Evolutionary conservation across 2,329 filamentous ascomycete species (phyloP), one percentile per base, ranked within the genome.

Genomic region (Dactylonectria estremocensis): DNA sequence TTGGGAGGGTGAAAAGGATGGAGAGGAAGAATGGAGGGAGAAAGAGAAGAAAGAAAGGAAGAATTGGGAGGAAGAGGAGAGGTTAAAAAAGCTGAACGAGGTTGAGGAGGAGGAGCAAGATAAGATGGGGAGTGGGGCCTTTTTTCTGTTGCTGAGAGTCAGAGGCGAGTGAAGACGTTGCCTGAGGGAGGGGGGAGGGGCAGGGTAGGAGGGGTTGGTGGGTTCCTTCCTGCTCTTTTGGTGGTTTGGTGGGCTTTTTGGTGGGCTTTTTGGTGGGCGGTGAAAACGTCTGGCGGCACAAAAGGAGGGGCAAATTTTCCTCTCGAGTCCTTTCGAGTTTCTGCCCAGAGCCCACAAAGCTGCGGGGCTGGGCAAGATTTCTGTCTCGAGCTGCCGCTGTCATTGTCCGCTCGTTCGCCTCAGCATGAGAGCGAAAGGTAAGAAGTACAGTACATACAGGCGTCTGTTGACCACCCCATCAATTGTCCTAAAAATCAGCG

Each of bases 251-350:
- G 52, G 57, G 46, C 14, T n/a, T 33, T 37, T 37, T 43, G 60
- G 40, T 69, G 68, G 55, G 65, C 57, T 69, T 40, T 40, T n/a
- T 28, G 24, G 24, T 53, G 72, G 74, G 73, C 70, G 75, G 73
- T 76, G 75, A 76, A 70, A 50, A 68, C 48, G 63, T 64, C 18
- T 24, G 37, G 40, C 56, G 62, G 62, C 62, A 71, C 69, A 75
- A 73, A 75, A 76, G 71, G 72, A 76, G 74, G 77, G 73, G 73
- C 69, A 76, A 75, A 77, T 72, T 75, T 76, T 77, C 72, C 68
- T 33, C 48, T 59, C 56, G 56, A 11, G 33, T 40, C 16, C 46
- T 40, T 16, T 64, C 50, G 35, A 28, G 24, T 55, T 50, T 57
- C 24, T 50, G 1, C 48, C 24, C 48, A 50, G 22, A 22, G 28